Evolutionary conservation across 345 rosid species (phyloP), one percentile per base, ranked within the genome.

Genomic region (Lumnitzera littorea): DNA sequence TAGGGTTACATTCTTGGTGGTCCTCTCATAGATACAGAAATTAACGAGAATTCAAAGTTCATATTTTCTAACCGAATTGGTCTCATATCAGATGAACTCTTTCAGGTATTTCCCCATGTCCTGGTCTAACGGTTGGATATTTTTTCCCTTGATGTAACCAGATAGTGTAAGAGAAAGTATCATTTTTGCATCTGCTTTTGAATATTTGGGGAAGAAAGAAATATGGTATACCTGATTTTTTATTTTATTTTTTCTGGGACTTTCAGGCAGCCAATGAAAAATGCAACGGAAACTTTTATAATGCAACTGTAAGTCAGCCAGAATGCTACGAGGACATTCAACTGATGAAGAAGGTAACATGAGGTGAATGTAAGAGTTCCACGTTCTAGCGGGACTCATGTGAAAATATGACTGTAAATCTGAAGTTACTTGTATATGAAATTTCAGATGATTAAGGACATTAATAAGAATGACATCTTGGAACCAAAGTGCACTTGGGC

Each of bases 1-100:
- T n/a, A 72, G 76, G 79, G 79, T 11, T 75, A 71, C 54, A 36
- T 71, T 31, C 55, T 75, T 11, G 76, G 75, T 1, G 60, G 72
- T 53, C 76, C 76, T 4, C 20, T 55, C 3, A 71, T 70, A 4
- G 72, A 75, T 61, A 29, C 41, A 7, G 29, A 29, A n/a, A 67
- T 71, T 24, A 64, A 67, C 3, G 64, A 60, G 1, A 75, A 75
- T 69, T 75, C 79, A 0, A 71, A 58, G 52, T n/a, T 68, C 27
- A 23, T 50, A 50, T 76, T 64, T 66, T 61, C 76, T 46, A 67
- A 76, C 47, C 59, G 73, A 13, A 55, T 76, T 59, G 71, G 71
- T 0, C 76, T 76, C 48, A 63, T 76, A 54, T 72, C 70, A 3
- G 72, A 76, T 43, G 71, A 76, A 17, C 64, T 72, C 55, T 76